Base-by-base conservation (phyloP, 2,329 filamentous ascomycete species). In the Stromatinia cepivora region DNA sequence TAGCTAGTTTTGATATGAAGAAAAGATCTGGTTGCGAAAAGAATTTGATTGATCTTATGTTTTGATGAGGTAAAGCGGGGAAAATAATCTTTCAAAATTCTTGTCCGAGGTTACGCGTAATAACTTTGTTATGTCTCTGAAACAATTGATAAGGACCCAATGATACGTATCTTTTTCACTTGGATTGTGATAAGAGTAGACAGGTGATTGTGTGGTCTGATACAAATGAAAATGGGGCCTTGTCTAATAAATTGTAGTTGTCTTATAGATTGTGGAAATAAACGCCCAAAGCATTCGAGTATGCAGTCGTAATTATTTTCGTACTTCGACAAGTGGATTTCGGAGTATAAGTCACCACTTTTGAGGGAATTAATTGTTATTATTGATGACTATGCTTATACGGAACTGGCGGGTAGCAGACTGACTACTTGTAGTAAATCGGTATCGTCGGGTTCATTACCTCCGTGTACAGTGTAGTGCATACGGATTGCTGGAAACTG, bases 1-100 rank as follows among this genome's bases (percentile, higher is more conserved):
- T 62, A 62, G 58, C 13, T 42, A 42, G 39, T 42, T 46, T 62
- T 62, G 59, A 62, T 31, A 48, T 62, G 45, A 36, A 62, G 45
- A 62, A 10, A 62, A 62, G 46, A n/a, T 36, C 31, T 45, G 11
- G 31, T 17, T 22, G 31, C 25, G 28, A 36, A 50, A 20, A 62
- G 28, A 25, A 50, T 15, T n/a, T 11, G 28, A 42, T 42, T 42
- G 22, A 22, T 42, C n/a, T 61, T 31, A 48, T 15, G 11, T 34
- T 62, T n/a, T 31, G 4, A 36, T 39, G 13, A 39, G 46, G 61
- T 25, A 52, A 39, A 36, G 61, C 46, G 46, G 61, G 61, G 61
- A 45, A 31, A 20, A 36, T 17, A 7, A 17, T 48, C 34, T 36
- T n/a, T 31, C 4, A 22, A 36, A 57, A n/a, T 57, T 8, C 34